Base-by-base conservation (phyloP, 345 rosid species). In the Gossypium rotundifolium region DNA sequence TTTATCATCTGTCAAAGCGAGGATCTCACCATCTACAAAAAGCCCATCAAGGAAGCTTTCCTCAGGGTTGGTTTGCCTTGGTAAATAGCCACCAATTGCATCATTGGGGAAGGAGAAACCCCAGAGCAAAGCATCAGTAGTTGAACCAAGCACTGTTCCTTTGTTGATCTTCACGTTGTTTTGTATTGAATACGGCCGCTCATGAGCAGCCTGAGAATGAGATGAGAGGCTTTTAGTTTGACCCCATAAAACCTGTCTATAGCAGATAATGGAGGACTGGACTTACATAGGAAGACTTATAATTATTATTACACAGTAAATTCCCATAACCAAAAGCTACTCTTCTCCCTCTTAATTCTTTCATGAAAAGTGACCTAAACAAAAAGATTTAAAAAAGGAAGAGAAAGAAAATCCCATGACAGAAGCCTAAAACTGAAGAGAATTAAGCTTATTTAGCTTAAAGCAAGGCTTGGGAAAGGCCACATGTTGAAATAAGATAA, bases 191-290 rank as follows among this genome's bases (percentile, higher is more conserved):
- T 80, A 78, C 72, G 74, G 61, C 13, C 79, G 83, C 42, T 33
- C 7, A 33, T 33, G 40, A 33, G 40, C 40, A 33, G 40, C 40
- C 40, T 78, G 83, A 40, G 14, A 20, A 23, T 82, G 13, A 18
- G 22, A 51, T 42, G 79, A 27, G 67, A 62, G 63, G 83, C 77
- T 83, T 75, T 54, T 23, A 58, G 63, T 58, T 58, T 87, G 83
- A 33, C 93, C 86, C 82, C 83, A 81, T 66, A 92, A 73, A 92
- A 92, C 78, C 93, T 87, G 33, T 92, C 98, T 10, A 87, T 86
- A 66, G 98, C 94, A 16, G 97, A 88, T 74, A 92, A 77, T 20
- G 94, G 98, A 2, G 89, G 87, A 53, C 79, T 75, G 49, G 91
- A 81, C 27, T 80, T 83, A 46, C 76, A 79, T 11, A 23, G 7